phyloP scores from a whole-genome alignment of 352 stramenopile species.

The Phytophthora meadii region DNA sequence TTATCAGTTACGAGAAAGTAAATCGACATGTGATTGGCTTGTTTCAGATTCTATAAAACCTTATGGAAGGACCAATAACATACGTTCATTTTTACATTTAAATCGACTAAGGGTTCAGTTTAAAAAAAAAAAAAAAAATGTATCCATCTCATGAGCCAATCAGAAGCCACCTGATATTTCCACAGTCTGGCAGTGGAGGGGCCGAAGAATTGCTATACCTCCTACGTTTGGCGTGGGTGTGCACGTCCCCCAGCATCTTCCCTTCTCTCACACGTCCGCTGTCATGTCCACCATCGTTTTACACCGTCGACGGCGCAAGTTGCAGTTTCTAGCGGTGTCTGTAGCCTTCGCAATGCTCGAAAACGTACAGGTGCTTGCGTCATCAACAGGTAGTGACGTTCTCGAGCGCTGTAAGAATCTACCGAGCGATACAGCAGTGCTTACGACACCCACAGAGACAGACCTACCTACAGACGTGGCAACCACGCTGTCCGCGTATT shows the following conservation, averaged over 20 bases:
- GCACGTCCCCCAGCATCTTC: not conserved
- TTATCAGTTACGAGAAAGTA: conserved; percentile 18
- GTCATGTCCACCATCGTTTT: conserved; percentile 18
- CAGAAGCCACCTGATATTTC: not conserved
- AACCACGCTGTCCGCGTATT: conserved; percentile 24
- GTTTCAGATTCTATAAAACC: not conserved
- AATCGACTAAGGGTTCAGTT: not conserved
- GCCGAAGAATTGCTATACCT: no score
- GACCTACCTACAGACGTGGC: conserved; percentile 29
- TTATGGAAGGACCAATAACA: not conserved
- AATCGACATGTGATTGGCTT: not conserved
- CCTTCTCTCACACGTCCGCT: no score
- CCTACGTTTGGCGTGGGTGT: not conserved
- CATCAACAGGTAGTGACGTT: conserved; percentile 24
- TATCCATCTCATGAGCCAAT: not conserved
- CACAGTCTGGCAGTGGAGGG: no score
- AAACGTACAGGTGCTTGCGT: conserved; percentile 3
- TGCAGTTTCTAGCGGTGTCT: conserved; percentile 23
- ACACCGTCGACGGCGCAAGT: conserved; percentile 17
- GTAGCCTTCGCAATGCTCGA: conserved; percentile 20
- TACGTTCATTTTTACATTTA: not conserved
- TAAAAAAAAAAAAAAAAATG: not conserved
- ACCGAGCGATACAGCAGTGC: conserved; percentile 14
- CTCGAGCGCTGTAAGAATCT: conserved; percentile 33
- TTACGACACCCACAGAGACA: conserved; percentile 8